Evolutionary conservation across 2,329 filamentous ascomycete species (phyloP), one percentile per base, ranked within the genome.

Genomic region (Colletotrichum gloeosporioides): DNA sequence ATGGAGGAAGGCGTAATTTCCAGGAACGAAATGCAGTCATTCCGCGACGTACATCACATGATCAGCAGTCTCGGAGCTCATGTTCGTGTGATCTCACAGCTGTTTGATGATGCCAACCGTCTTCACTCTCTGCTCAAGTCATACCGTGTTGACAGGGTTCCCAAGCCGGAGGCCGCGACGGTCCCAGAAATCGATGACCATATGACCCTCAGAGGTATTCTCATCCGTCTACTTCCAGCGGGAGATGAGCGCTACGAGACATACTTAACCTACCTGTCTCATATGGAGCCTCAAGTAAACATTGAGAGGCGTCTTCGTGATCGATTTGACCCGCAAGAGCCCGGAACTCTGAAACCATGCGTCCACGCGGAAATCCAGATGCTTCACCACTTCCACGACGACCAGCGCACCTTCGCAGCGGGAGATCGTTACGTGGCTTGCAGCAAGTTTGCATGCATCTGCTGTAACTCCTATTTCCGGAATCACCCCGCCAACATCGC

Each of bases 381-480:
- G 4, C 79, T 90, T 1, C 87, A 91, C 53, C 81, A 87, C 67
- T 90, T 90, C 76, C 80, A 85, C 76, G 67, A 77, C 7, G 78
- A 78, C 0, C 44, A 78, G 0, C 78, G 85, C 2, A 29, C 18
- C 0, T 90, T 88, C 77, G 81, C 82, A 4, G 82, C 80, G 3
- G 70, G 80, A 6, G 88, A 90, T 73, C 80, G 81, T 4, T 90
- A 86, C 77, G 85, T 91, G 15, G 88, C 85, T 4, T 89, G 86
- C 74, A 91, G 88, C 79, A 91, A 91, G 79, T 84, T 85, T 0
- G 86, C 89, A 4, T 91, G 89, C 71, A 87, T 88, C 73, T 88
- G 86, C 67, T 91, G 88, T 78, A 82, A 82, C 53, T 80, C 87
- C 4, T 89, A 89, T 75, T 85, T 89, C 31, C 79, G 77, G 10